These are phyloP conservation scores for Botryotinia convoluta DNA, from an alignment of 2,329 filamentous ascomycete genomes.

Conservation along the genomic window DNA sequence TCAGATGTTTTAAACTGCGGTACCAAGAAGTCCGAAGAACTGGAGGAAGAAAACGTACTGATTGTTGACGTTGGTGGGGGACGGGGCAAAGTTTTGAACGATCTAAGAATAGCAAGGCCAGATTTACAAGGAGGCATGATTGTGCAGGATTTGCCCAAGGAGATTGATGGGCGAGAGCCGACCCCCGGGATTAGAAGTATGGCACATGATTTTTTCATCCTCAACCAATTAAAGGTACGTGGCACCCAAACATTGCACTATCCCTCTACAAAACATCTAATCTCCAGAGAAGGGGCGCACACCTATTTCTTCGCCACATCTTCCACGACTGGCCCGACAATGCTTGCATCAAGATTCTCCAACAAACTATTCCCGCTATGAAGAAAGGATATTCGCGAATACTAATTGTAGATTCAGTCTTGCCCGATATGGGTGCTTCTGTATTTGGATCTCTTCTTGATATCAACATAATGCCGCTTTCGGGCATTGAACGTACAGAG, in stretches of 20 bases:
- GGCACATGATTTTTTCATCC: constrained; percentile 39
- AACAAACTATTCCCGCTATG: constrained; percentile 31
- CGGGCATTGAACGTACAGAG: constrained; percentile 39
- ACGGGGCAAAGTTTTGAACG: constrained; percentile 18
- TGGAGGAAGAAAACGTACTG: not conserved
- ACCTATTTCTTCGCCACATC: constrained; percentile 39
- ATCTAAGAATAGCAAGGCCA: constrained; percentile 17
- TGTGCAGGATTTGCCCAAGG: constrained; percentile 27
- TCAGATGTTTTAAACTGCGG: not conserved
- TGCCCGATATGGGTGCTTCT: constrained; percentile 29
- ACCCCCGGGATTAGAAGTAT: constrained; percentile 22
- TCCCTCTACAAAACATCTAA: not conserved
- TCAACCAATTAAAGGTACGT: constrained; percentile 34
- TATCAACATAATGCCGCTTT: constrained; percentile 18
- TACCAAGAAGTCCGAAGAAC: no score
- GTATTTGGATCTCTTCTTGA: constrained; percentile 16
- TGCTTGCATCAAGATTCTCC: constrained; percentile 35
- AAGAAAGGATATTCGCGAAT: constrained; percentile 31
- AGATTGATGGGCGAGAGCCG: constrained; percentile 22
- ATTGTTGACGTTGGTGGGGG: constrained; percentile 22
- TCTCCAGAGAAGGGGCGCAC: constrained; percentile 24
- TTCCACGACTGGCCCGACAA: constrained; percentile 40
- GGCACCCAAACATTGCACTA: not conserved
- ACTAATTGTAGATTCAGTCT: constrained; percentile 28
- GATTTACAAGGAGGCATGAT: constrained; percentile 24